These are phyloP conservation scores for Mycogone perniciosa DNA, from an alignment of 2,329 filamentous ascomycete species.

Conservation along the genomic window DNA sequence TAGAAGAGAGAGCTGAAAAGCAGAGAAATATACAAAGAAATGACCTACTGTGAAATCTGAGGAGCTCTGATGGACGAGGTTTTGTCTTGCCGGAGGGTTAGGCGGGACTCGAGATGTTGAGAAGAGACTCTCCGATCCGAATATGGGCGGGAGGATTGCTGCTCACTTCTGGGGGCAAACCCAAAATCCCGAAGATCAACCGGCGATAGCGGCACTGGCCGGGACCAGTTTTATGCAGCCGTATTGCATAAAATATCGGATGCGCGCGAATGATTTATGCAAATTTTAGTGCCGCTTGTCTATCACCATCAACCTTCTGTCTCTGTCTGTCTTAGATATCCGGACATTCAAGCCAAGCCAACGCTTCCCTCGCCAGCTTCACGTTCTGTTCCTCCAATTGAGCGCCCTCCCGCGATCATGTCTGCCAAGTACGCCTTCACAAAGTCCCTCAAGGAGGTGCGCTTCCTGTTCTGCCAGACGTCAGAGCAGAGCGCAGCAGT, in stretches of 20 bases:
- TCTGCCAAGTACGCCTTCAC: constrained; percentile 89
- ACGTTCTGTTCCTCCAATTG: neutral
- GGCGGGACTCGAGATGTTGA: too few species aligned
- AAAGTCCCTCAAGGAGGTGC: constrained; percentile 84
- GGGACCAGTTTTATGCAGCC: constrained; percentile 3
- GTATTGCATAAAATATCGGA: neutral
- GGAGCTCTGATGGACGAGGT: too few species aligned
- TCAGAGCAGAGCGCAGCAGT: constrained; percentile 83
- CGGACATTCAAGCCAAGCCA: neutral
- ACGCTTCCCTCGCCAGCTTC: neutral
- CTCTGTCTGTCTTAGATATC: neutral
- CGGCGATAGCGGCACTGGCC: constrained; percentile 7
- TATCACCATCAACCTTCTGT: neutral
- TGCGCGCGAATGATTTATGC: neutral
- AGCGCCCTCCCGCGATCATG: constrained; percentile 50
- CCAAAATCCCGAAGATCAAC: constrained; percentile 7
- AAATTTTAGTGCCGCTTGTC: neutral
- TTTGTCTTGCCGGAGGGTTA: too few species aligned
- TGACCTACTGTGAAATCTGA: too few species aligned
- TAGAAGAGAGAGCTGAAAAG: neutral
- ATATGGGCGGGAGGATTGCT: too few species aligned
- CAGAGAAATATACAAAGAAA: neutral
- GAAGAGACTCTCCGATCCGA: too few species aligned
- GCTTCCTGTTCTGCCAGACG: constrained; percentile 96
- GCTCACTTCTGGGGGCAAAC: too few species aligned